Evolutionary conservation across 2,329 filamentous ascomycete species (phyloP).

Genomic region (Neonectria coccinea): DNA sequence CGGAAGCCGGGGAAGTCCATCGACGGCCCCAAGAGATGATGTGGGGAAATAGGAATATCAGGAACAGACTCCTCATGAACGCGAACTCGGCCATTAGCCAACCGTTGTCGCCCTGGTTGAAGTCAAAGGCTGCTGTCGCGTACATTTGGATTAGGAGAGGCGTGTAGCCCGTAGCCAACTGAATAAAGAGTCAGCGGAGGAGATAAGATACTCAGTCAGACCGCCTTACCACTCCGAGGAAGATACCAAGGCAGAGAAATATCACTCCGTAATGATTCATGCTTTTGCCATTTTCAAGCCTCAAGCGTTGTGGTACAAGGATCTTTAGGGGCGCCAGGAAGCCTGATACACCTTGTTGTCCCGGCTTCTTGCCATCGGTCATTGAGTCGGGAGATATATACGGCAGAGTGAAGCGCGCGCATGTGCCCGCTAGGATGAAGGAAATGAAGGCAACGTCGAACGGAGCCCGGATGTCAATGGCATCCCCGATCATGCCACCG

Average conservation of each 20-base stretch:
- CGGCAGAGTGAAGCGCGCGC: conserved; percentile 57
- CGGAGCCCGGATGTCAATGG: conserved; percentile 71
- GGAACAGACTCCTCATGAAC: conserved; percentile 65
- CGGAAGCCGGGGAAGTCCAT: conserved; percentile 16
- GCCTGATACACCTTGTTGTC: conserved; percentile 54
- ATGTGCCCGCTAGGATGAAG: conserved; percentile 61
- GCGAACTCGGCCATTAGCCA: conserved; percentile 68
- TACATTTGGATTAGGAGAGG: conserved; percentile 71
- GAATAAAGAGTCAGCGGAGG: conserved; percentile 10
- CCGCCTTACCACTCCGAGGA: conserved; percentile 68
- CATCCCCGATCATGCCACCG: conserved; percentile 74
- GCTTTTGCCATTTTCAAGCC: conserved; percentile 61
- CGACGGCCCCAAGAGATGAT: conserved; percentile 61
- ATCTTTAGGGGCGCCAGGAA: conserved; percentile 74
- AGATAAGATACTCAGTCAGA: neutral
- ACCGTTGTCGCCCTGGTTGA: conserved; percentile 67
- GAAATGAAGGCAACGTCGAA: conserved; percentile 73
- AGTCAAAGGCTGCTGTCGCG: conserved; percentile 66
- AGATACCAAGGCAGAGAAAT: conserved; percentile 74
- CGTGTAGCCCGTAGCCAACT: conserved; percentile 75
- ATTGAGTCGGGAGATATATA: conserved; percentile 62
- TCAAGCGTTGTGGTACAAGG: conserved; percentile 68
- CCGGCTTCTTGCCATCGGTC: conserved; percentile 47
- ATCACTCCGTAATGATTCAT: conserved; percentile 71
- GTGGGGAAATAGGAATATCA: conserved; percentile 65